Evolutionary conservation across 1,284 basidiomycete species (phyloP), one percentile per base, ranked within the genome.

Genomic region (Pascua sp.): DNA sequence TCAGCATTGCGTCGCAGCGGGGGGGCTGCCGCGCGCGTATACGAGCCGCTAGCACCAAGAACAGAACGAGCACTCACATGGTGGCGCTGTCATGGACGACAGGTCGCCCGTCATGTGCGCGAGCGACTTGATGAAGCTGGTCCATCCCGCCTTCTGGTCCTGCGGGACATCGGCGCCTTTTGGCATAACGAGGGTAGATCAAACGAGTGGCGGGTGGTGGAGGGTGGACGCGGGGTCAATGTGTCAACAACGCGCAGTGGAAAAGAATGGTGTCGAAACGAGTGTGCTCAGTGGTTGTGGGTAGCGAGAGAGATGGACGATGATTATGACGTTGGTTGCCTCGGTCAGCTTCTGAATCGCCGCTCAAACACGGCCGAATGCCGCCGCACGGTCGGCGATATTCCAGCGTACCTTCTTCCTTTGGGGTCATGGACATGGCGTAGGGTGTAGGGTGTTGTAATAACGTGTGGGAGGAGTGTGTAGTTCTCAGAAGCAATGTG

Each of bases 31-130:
- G 13, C 16, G 44, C 44, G 11, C 13, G 44, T 40, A 24, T 47
- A n/a, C n/a, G n/a, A n/a, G n/a, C n/a, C n/a, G n/a, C n/a, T n/a
- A n/a, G n/a, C n/a, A n/a, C n/a, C n/a, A n/a, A n/a, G n/a, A n/a
- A n/a, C n/a, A n/a, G n/a, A n/a, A n/a, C n/a, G n/a, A n/a, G n/a
- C n/a, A 68, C 70, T 63, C 70, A 80, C 65, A 73, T 68, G 79
- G 76, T n/a, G 95, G 95, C 0, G 94, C 95, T 0, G 95, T 98
- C 80, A 98, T 82, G 5, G 88, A 86, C 1, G 89, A 95, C 52
- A 98, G 82, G 80, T 98, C 95, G 58, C 94, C 94, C 2, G 90
- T 90, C 73, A 91, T 86, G 51, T 86, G 86, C 45, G 89, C 85
- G 64, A 93, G 85, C 57, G 87, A 66, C 66, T 77, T 80, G 70